A percentile compares a stretch with the other conserved stretches of the same genome.
Conservation (phyloP, 2,329 filamentous ascomycete genomes). For the Colletotrichum paranaense region DNA sequence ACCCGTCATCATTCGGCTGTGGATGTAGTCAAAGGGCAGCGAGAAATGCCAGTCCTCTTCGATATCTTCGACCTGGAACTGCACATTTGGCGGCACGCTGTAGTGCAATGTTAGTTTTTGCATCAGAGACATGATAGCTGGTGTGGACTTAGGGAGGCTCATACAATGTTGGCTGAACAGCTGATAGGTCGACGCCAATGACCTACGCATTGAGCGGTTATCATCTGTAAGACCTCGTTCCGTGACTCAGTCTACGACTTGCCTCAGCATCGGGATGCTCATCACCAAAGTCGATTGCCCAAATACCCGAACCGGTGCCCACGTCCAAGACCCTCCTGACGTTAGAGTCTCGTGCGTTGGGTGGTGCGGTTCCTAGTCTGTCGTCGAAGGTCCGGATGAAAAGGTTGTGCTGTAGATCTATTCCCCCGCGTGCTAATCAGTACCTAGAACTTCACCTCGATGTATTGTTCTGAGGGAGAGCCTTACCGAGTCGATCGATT, state of each 20-base stretch:
- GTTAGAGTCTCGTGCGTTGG: background rate
- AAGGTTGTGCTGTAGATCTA: background rate
- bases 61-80: conserved; percentile 56
- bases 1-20: conserved; percentile 37
- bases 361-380: background rate
- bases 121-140: background rate
- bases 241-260: too few relatives aligned
- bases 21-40: conserved; percentile 42
- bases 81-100: conserved; percentile 61
- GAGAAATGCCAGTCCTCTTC: conserved; percentile 51
- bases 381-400: background rate
- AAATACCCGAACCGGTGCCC: conserved; percentile 51
- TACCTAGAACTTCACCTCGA: too few relatives aligned
- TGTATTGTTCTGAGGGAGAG: fast-evolving
- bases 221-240: too few relatives aligned
- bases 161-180: conserved; percentile 62
- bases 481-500: background rate
- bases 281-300: conserved; percentile 60
- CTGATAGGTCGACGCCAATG: conserved; percentile 66
- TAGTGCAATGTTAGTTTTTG: too few relatives aligned
- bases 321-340: conserved; percentile 39
- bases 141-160: too few relatives aligned
- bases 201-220: conserved; percentile 46
- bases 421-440: background rate
- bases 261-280: conserved; percentile 1